Percentiles rank a stretch among this genome's conserved stretches.
phyloP scores from a whole-genome alignment of 176 grass and related monocot species.

The Dactylis glomerata region DNA sequence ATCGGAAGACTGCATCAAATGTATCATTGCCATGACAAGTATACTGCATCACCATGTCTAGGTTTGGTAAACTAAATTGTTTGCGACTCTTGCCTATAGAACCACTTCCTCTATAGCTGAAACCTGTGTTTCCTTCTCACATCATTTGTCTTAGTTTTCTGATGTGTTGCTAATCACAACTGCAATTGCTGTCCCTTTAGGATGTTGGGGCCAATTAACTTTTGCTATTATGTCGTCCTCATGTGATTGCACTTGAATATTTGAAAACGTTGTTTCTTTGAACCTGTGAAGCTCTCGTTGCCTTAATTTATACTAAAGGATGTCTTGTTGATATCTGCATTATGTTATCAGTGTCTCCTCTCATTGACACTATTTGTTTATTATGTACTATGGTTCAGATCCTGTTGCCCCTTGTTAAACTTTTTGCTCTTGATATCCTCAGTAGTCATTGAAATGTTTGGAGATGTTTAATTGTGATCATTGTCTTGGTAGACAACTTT shows the following conservation, averaged over 20 bases:
- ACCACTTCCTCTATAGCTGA: conserved; percentile 21
- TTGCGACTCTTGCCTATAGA: conserved; percentile 36
- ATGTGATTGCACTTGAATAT: neutral
- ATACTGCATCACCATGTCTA: conserved; percentile 52
- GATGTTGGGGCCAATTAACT: neutral
- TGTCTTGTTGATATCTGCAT: conserved; percentile 17
- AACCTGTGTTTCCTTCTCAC: neutral
- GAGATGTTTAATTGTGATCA: neutral
- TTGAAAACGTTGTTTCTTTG: conserved; percentile 15
- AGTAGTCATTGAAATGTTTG: neutral
- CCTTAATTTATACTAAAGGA: conserved; percentile 6
- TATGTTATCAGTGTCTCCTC: neutral
- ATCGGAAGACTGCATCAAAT: conserved; percentile 47
- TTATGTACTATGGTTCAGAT: neutral
- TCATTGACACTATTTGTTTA: conserved; percentile 1
- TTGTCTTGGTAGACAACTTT: conserved; percentile 5
- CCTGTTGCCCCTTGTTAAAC: neutral
- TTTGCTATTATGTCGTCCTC: neutral
- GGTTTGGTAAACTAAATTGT: conserved; percentile 54
- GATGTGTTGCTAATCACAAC: neutral
- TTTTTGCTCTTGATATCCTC: neutral
- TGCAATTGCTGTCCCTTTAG: neutral
- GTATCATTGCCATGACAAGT: conserved; percentile 47
- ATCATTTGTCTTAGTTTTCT: conserved; percentile 7
- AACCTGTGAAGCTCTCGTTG: neutral